Conservation (phyloP, 495 filamentous ascomycete genomes). For the Penicillium lagena region DNA sequence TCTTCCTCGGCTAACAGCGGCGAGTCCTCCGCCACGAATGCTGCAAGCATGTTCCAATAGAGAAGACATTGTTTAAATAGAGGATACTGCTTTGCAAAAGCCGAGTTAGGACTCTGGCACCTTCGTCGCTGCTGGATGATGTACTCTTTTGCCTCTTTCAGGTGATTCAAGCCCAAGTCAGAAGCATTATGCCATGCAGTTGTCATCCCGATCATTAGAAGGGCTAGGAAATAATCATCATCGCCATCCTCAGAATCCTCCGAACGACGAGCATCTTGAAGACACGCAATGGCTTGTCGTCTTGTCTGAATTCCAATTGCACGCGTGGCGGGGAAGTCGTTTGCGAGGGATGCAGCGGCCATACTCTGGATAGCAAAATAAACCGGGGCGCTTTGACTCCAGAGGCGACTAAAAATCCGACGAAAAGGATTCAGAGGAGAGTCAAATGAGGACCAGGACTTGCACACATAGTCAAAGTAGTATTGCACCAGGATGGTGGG, state of each 20-base stretch:
- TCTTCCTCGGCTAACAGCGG: slow-evolving; percentile 13
- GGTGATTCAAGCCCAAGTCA: slow-evolving; percentile 15
- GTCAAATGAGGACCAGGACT: slow-evolving; percentile 22
- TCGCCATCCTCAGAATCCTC: slow-evolving; percentile 12
- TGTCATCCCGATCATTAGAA: slow-evolving; percentile 18
- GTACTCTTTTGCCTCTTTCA: slow-evolving; percentile 18
- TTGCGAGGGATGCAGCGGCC: slow-evolving; percentile 19
- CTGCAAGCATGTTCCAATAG: slow-evolving; percentile 19
- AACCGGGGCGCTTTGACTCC: slow-evolving; percentile 19
- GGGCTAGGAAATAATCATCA: slow-evolving; percentile 19
- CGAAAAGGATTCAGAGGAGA: slow-evolving; percentile 20
- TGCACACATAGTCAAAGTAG: slow-evolving; percentile 21
- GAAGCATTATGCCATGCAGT: slow-evolving; percentile 17
- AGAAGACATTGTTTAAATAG: slow-evolving; percentile 19
- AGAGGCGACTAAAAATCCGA: slow-evolving; percentile 15
- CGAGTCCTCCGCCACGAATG: slow-evolving; percentile 19
- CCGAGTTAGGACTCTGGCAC: slow-evolving; percentile 11
- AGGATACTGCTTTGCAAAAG: slow-evolving; percentile 18
- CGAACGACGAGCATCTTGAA: slow-evolving; percentile 10
- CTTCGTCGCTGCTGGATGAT: slow-evolving; percentile 10
- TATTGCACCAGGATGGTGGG: slow-evolving; percentile 21
- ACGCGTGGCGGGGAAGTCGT: slow-evolving; percentile 18
- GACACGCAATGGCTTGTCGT: slow-evolving; percentile 20
- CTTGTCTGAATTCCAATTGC: slow-evolving; percentile 18
- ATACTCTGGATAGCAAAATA: slow-evolving; percentile 23